Evolutionary conservation across 805 yeast genomes (phyloP).

Genomic region (Wickerhamomyces subpelliculosus): DNA sequence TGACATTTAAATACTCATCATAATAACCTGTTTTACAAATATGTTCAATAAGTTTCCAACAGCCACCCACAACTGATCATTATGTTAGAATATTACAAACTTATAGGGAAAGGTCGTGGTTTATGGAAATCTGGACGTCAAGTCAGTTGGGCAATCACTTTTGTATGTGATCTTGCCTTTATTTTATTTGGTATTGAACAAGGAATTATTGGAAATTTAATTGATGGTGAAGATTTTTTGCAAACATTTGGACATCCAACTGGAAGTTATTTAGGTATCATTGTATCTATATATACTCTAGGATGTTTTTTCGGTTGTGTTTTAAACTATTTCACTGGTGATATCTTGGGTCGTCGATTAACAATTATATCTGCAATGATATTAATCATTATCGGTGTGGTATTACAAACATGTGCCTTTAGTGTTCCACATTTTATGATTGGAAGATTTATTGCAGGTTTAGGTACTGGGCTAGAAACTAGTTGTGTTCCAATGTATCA

Average conservation of each 20-base stretch:
- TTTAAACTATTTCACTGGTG: conserved; percentile 37
- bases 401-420: conserved; percentile 30
- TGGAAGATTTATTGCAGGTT: conserved; percentile 52
- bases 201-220: conserved; percentile 1
- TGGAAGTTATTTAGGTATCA: conserved; percentile 18
- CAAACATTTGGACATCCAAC: background rate
- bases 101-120: background rate
- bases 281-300: conserved; percentile 21
- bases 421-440: conserved; percentile 60
- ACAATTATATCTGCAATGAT: conserved; percentile 30
- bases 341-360: conserved; percentile 35
- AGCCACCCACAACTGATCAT: background rate
- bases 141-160: background rate
- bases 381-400: conserved; percentile 33
- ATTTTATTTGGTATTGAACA: conserved; percentile 1
- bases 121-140: conserved; percentile 1
- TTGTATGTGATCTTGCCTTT: background rate
- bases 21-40: no score
- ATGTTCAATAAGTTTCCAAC: no score
- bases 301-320: conserved; percentile 22
- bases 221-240: conserved; percentile 1
- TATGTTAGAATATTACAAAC: background rate
- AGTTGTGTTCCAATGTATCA: conserved; percentile 80
- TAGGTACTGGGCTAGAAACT: conserved; percentile 74
- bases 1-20: no score